Percentiles rank a stretch among this genome's conserved stretches.
Conservation (phyloP, 1,139 yeast species). For the Scheffersomyces titani region DNA sequence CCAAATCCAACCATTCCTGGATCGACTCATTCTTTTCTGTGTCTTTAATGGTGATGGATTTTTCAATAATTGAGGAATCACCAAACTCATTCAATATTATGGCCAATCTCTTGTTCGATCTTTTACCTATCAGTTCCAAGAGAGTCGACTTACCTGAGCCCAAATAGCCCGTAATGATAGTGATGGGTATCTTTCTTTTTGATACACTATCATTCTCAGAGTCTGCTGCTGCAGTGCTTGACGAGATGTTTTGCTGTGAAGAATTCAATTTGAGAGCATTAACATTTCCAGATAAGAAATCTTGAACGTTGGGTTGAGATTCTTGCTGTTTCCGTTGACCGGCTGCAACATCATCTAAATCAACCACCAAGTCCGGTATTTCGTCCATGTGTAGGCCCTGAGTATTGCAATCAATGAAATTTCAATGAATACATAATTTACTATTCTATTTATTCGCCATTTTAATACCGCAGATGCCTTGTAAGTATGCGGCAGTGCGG, state of each 20-base stretch:
- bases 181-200: conserved; percentile 73
- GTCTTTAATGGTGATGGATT: conserved; percentile 76
- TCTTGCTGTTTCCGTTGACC: background rate
- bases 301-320: background rate
- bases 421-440: too few relatives aligned
- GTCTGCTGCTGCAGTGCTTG: background rate
- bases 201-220: conserved; percentile 8
- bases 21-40: conserved; percentile 52
- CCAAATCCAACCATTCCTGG: conserved; percentile 94
- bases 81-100: conserved; percentile 91
- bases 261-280: background rate
- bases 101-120: conserved; percentile 74
- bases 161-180: conserved; percentile 89
- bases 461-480: background rate
- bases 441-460: background rate
- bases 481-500: conserved; percentile 1
- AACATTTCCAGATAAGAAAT: background rate
- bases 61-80: conserved; percentile 86
- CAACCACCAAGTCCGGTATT: conserved; percentile 18
- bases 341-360: background rate
- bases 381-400: conserved; percentile 16
- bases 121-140: conserved; percentile 69
- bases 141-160: conserved; percentile 96
- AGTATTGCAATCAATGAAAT: background rate
- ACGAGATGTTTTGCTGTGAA: background rate